Conservation (phyloP, 192 early-diverging fungal genomes). For the Linnemannia zychae region DNA sequence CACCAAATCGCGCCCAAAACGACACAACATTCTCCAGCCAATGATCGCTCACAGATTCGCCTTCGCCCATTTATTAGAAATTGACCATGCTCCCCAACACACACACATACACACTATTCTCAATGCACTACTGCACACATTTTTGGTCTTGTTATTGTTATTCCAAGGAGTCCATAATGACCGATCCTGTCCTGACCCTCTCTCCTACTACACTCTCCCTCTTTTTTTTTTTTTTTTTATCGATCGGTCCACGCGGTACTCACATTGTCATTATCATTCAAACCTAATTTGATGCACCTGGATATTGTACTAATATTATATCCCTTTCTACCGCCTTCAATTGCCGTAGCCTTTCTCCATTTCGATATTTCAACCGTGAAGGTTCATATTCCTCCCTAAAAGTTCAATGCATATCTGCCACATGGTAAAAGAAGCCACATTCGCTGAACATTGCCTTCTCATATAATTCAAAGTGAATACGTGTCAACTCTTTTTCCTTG, state of each 20-base stretch:
- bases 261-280: neutral
- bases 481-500: too few species aligned
- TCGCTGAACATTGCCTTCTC: too few species aligned
- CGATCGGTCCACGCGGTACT: neutral
- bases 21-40: constrained; percentile 24
- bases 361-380: neutral
- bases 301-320: neutral
- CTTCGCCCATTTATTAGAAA: neutral
- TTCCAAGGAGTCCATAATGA: neutral
- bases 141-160: neutral
- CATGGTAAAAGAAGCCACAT: too few species aligned
- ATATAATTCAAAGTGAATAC: too few species aligned
- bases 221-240: too few species aligned
- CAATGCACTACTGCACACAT: too few species aligned
- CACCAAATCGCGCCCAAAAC: constrained; percentile 13
- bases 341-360: too few species aligned
- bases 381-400: neutral
- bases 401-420: too few species aligned
- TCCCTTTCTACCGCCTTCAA: neutral
- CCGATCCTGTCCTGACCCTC: neutral
- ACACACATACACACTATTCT: constrained; percentile 5
- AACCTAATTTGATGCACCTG: too few species aligned
- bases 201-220: neutral
- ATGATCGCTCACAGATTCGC: constrained; percentile 7
- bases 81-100: neutral